Conservation (phyloP, 2,329 filamentous ascomycete genomes). For the Aspergillus latus region DNA sequence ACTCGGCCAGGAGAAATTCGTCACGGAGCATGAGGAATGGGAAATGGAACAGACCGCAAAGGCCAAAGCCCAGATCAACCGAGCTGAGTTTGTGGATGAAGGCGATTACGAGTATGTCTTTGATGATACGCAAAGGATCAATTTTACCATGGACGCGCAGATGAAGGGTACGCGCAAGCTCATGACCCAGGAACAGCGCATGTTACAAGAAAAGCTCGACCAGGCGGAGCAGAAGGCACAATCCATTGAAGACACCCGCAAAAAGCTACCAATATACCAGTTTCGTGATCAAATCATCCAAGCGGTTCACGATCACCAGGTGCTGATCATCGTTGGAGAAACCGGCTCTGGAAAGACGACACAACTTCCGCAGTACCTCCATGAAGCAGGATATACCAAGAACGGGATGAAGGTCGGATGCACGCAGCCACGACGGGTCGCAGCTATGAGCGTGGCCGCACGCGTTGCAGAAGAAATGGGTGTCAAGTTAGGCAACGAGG, state of each 20-base stretch:
- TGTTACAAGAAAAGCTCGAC: constrained; percentile 77
- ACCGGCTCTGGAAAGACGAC: constrained; percentile 96
- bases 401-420: constrained; percentile 82
- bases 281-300: constrained; percentile 82
- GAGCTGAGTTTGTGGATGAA: constrained; percentile 71
- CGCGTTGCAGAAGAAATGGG: constrained; percentile 95
- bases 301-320: constrained; percentile 82
- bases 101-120: constrained; percentile 91
- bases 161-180: constrained; percentile 70
- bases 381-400: constrained; percentile 87
- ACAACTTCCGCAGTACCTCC: constrained; percentile 88
- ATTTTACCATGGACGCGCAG: constrained; percentile 74
- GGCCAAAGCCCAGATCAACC: constrained; percentile 80
- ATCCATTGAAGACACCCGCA: constrained; percentile 87
- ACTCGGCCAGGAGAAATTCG: constrained; percentile 80
- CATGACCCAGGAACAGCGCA: constrained; percentile 74
- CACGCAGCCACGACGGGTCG: constrained; percentile 91
- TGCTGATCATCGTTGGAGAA: constrained; percentile 89
- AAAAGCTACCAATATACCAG: constrained; percentile 83
- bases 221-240: constrained; percentile 85
- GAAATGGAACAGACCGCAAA: constrained; percentile 85
- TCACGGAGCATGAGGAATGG: constrained; percentile 96
- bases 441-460: constrained; percentile 95
- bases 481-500: constrained; percentile 83
- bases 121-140: constrained; percentile 83